Percentiles rank a stretch among this genome's conserved stretches.
Conservation (phyloP, 768 basidiomycete genomes). For the Mycena belliarum region DNA sequence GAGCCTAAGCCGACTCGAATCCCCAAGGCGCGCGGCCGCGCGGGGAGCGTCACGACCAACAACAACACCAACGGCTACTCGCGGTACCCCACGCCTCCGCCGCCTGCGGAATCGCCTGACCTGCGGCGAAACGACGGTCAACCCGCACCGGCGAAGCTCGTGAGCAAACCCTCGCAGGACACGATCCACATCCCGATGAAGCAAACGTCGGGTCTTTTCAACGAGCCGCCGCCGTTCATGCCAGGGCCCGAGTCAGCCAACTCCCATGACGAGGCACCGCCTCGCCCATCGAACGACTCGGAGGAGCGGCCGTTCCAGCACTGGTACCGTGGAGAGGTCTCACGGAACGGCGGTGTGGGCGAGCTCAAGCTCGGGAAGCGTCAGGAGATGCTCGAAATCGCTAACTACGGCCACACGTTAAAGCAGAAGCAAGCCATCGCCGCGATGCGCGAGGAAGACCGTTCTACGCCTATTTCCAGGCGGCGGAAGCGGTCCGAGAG, state of each 20-base stretch:
- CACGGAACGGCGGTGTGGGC: conserved; percentile 87
- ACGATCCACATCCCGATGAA: conserved; percentile 33
- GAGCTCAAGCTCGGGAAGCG: conserved; percentile 74
- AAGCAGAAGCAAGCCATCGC: conserved; percentile 31
- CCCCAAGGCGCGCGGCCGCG: conserved; percentile 38
- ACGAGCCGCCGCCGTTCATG: conserved; percentile 66
- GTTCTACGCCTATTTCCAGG: conserved; percentile 25
- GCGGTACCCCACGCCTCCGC: conserved; percentile 15
- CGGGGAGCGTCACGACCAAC: conserved; percentile 21
- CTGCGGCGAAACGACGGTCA: conserved; percentile 28
- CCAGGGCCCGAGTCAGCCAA: conserved; percentile 47
- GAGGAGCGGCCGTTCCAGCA: conserved; percentile 86
- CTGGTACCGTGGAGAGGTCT: conserved; percentile 87
- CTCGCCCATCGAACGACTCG: conserved; percentile 68
- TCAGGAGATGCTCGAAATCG: conserved; percentile 86
- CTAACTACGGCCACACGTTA: conserved; percentile 75
- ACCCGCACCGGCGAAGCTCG: conserved; percentile 23
- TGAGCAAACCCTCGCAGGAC: conserved; percentile 19
- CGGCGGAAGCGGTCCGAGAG: conserved; percentile 68
- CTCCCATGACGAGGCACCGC: conserved; percentile 40
- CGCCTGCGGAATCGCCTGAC: conserved; percentile 30
- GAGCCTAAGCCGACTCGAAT: conserved; percentile 53
- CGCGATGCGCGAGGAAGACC: conserved; percentile 23
- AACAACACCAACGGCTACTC: conserved; percentile 18
- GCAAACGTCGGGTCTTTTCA: conserved; percentile 50